Conservation (phyloP, 768 basidiomycete genomes). For the Podaxis sp. region DNA sequence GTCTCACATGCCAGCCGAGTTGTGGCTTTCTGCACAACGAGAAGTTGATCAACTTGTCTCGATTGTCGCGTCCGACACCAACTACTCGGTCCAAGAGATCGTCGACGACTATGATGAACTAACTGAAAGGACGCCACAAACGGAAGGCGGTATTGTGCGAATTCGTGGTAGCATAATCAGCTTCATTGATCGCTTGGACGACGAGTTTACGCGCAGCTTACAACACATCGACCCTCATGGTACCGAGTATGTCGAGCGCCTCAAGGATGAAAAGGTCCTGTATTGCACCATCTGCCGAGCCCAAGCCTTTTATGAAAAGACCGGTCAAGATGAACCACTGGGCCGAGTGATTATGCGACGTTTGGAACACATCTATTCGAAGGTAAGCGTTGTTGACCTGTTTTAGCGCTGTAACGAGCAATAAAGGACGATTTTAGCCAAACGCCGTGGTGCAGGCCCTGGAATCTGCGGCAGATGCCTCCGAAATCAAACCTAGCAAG, state of each 20-base stretch:
- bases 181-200: slow-evolving; percentile 93
- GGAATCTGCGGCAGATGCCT: slow-evolving; percentile 62
- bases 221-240: slow-evolving; percentile 99
- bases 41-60: slow-evolving; percentile 89
- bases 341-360: slow-evolving; percentile 92
- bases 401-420: slow-evolving; percentile 12
- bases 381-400: slow-evolving; percentile 49
- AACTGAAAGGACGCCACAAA: slow-evolving; percentile 73
- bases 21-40: slow-evolving; percentile 83
- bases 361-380: slow-evolving; percentile 96
- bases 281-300: slow-evolving; percentile 93
- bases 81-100: slow-evolving; percentile 83
- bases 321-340: slow-evolving; percentile 71
- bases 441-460: slow-evolving; percentile 90
- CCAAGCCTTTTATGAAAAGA: slow-evolving; percentile 88
- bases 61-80: slow-evolving; percentile 66
- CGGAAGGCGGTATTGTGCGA: slow-evolving; percentile 72
- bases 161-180: slow-evolving; percentile 96
- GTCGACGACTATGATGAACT: slow-evolving; percentile 92
- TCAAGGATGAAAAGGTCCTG: slow-evolving; percentile 93
- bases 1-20: slow-evolving; percentile 87
- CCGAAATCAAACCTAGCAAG: slow-evolving; percentile 61
- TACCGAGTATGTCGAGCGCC: slow-evolving; percentile 95
- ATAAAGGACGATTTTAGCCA: slow-evolving; percentile 54
- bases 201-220: slow-evolving; percentile 95